These are phyloP conservation scores for Cercophora newfieldiana DNA, from an alignment of 495 filamentous ascomycete species.

Conservation along the genomic window DNA sequence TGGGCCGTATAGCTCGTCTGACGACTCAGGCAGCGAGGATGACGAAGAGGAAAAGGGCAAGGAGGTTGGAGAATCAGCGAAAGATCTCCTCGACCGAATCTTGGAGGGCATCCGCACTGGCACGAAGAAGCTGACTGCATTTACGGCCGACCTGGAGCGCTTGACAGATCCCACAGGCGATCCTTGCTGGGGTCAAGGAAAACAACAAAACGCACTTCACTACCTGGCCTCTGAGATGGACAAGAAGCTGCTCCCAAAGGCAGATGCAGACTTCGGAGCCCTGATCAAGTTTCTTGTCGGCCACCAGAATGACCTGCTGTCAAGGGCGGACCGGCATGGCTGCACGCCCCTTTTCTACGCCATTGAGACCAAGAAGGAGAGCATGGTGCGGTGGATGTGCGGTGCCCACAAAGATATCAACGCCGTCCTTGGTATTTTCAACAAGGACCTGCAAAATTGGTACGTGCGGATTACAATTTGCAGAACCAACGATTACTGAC, in stretches of 20 bases:
- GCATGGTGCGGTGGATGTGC: slow-evolving; percentile 23
- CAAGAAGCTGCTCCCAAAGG: neutral
- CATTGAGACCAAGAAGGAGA: slow-evolving; percentile 1
- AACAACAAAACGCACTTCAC: neutral
- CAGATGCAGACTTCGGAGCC: neutral
- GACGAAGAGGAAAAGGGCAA: neutral
- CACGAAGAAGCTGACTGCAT: neutral
- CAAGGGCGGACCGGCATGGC: neutral
- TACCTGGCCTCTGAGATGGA: neutral
- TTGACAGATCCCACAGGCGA: neutral
- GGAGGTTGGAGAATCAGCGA: neutral
- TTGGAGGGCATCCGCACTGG: neutral
- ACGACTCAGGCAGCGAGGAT: neutral
- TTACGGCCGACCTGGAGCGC: neutral
- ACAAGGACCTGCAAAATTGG: neutral
- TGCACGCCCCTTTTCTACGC: neutral
- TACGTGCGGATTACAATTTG: too few relatives aligned
- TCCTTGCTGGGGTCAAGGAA: neutral
- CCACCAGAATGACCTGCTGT: neutral
- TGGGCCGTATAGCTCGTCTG: neutral
- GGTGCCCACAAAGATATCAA: neutral
- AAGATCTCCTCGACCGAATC: neutral
- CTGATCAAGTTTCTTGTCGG: neutral
- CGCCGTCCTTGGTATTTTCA: neutral
- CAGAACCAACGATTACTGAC: too few relatives aligned